Evolutionary conservation across 2,329 filamentous ascomycete genomes (phyloP).

Genomic region (Sordariomycetes sp.): DNA sequence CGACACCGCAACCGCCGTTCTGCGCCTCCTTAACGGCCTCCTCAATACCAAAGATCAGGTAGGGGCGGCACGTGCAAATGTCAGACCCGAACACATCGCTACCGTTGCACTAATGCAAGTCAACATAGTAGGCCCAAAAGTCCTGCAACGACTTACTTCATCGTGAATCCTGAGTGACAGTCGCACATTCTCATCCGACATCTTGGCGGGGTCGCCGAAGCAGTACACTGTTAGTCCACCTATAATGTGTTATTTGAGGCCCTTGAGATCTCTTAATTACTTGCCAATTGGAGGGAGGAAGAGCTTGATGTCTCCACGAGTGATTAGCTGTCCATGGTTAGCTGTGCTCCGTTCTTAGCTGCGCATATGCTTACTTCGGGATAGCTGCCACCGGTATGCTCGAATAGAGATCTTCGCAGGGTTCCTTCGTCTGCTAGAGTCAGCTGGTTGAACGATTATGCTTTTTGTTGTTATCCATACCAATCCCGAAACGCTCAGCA

Average conservation of each 20-base stretch:
- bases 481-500: slow-evolving; percentile 86
- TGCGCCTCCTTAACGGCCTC: slow-evolving; percentile 97
- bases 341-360: slow-evolving; percentile 2
- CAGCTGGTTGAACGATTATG: slow-evolving; percentile 6
- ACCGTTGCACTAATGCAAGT: slow-evolving; percentile 63
- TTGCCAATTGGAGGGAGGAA: slow-evolving; percentile 87
- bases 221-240: slow-evolving; percentile 91
- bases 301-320: slow-evolving; percentile 85
- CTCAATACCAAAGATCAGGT: slow-evolving; percentile 93
- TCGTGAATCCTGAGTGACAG: slow-evolving; percentile 77
- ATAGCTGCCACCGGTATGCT: slow-evolving; percentile 92
- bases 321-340: slow-evolving; percentile 57
- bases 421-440: slow-evolving; percentile 63
- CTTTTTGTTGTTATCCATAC: slow-evolving; percentile 28
- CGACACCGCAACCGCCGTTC: slow-evolving; percentile 83
- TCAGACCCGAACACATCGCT: slow-evolving; percentile 97
- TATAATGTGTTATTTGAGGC: slow-evolving; percentile 20
- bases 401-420: slow-evolving; percentile 79
- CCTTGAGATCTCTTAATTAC: slow-evolving; percentile 10
- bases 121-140: background rate
- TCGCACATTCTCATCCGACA: slow-evolving; percentile 74
- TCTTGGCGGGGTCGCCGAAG: slow-evolving; percentile 90
- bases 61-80: slow-evolving; percentile 93
- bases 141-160: slow-evolving; percentile 32
- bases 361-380: slow-evolving; percentile 51